These are phyloP conservation scores for Salix dunnii DNA, from an alignment of 345 rosid species.

Conservation along the genomic window DNA sequence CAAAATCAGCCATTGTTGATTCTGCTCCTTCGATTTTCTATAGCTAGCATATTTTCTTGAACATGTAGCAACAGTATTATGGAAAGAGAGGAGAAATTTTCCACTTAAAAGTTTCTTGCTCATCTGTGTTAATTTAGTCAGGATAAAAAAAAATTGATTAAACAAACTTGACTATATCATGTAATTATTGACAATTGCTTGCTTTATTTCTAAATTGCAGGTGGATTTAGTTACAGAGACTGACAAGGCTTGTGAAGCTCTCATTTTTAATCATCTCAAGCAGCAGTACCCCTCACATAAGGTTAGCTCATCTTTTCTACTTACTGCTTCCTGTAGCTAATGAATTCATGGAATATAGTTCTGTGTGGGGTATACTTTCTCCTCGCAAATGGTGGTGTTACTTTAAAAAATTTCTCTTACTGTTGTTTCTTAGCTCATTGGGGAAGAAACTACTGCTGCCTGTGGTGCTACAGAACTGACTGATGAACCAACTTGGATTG, in stretches of 20 bases:
- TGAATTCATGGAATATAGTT: neutral
- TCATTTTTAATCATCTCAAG: slow-evolving; percentile 76
- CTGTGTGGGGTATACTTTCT: neutral
- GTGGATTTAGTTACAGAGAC: slow-evolving; percentile 97
- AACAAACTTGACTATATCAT: neutral
- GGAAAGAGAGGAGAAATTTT: neutral
- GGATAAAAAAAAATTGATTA: neutral
- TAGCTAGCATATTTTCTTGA: neutral
- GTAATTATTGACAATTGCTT: neutral
- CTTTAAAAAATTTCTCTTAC: slow-evolving; percentile 4
- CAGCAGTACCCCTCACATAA: slow-evolving; percentile 62
- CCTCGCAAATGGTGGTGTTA: neutral
- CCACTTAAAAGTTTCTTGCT: neutral
- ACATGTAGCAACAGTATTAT: neutral
- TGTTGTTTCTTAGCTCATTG: slow-evolving; percentile 60
- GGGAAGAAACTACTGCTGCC: slow-evolving; percentile 97
- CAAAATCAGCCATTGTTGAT: neutral
- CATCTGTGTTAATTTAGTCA: neutral
- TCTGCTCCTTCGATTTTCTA: neutral
- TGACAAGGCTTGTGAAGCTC: slow-evolving; percentile 93
- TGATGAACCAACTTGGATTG: slow-evolving; percentile 96
- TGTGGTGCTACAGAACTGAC: slow-evolving; percentile 68
- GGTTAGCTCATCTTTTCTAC: slow-evolving; percentile 32
- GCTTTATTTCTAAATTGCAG: slow-evolving; percentile 33
- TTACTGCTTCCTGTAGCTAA: neutral